A percentile compares a stretch with the other conserved stretches of the same genome.
These are phyloP conservation scores for Amanita molliuscula DNA, from an alignment of 768 basidiomycete genomes.

Conservation along the genomic window DNA sequence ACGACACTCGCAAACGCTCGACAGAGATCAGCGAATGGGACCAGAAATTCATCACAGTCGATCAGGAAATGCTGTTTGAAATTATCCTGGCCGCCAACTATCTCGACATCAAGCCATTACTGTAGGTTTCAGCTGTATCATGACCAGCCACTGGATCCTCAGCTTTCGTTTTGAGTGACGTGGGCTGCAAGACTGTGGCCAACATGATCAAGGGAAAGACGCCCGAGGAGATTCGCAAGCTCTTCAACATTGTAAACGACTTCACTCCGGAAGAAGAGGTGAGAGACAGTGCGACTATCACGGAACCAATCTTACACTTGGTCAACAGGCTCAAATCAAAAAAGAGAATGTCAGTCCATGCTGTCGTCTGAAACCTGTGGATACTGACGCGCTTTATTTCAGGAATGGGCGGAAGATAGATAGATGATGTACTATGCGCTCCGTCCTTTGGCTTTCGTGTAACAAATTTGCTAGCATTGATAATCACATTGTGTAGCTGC, in stretches of 20 bases:
- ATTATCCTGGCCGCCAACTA: conserved; percentile 99
- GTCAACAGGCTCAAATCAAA: conserved; percentile 84
- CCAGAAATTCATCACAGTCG: conserved; percentile 95
- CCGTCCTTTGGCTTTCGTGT: conserved; percentile 13
- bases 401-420: conserved; percentile 95
- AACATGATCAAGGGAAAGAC: conserved; percentile 99
- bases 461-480: not conserved
- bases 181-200: conserved; percentile 97
- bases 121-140: conserved; percentile 46
- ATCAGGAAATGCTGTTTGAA: conserved; percentile 99
- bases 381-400: conserved; percentile 12
- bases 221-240: conserved; percentile 96
- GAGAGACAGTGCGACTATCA: conserved; percentile 11
- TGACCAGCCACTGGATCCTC: conserved; percentile 2
- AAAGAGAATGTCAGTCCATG: conserved; percentile 83
- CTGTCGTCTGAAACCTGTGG: conserved; percentile 1
- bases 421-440: conserved; percentile 29
- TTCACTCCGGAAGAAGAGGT: conserved; percentile 99
- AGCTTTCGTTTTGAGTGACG: conserved; percentile 49
- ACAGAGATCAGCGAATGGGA: conserved; percentile 99
- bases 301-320: not conserved
- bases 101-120: conserved; percentile 96
- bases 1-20: conserved; percentile 95
- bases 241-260: conserved; percentile 97
- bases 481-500: not conserved